These are phyloP conservation scores for Tetragonia tetragonoides DNA, from an alignment of 148 eudicot genomes.

Conservation along the genomic window DNA sequence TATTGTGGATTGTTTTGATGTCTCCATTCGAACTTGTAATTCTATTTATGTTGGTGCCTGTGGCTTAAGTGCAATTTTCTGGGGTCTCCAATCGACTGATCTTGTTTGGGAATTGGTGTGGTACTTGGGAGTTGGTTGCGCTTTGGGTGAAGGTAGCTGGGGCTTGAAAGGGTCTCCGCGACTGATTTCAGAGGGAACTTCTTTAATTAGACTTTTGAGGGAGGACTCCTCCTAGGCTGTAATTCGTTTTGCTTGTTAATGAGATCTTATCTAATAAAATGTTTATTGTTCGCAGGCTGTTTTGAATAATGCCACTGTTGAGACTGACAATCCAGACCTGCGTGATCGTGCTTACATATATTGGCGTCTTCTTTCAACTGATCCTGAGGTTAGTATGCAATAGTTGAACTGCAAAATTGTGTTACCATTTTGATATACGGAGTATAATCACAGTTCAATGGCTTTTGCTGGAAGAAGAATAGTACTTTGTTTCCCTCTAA, in stretches of 20 bases:
- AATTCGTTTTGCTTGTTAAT: conserved; percentile 13
- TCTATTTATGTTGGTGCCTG: no score
- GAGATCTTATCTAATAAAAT: not conserved
- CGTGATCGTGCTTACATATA: conserved; percentile 98
- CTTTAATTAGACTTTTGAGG: not conserved
- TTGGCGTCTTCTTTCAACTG: conserved; percentile 99
- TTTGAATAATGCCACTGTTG: conserved; percentile 96
- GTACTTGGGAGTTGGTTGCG: no score
- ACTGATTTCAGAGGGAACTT: not conserved
- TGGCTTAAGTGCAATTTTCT: no score
- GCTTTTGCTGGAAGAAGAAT: not conserved
- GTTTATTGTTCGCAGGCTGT: conserved; percentile 61
- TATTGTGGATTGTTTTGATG: no score
- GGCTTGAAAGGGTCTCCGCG: no score
- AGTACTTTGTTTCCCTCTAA: not conserved
- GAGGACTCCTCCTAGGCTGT: not conserved
- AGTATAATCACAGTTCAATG: not conserved
- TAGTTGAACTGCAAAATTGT: not conserved
- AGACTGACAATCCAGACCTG: conserved; percentile 97
- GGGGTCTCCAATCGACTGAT: no score
- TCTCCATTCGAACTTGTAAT: no score
- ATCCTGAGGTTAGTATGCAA: conserved; percentile 78
- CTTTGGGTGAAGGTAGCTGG: no score
- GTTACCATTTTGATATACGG: not conserved
- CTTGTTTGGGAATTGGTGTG: no score